phyloP scores from a whole-genome alignment of 768 basidiomycete species.

The Tricholoma flavovirens region DNA sequence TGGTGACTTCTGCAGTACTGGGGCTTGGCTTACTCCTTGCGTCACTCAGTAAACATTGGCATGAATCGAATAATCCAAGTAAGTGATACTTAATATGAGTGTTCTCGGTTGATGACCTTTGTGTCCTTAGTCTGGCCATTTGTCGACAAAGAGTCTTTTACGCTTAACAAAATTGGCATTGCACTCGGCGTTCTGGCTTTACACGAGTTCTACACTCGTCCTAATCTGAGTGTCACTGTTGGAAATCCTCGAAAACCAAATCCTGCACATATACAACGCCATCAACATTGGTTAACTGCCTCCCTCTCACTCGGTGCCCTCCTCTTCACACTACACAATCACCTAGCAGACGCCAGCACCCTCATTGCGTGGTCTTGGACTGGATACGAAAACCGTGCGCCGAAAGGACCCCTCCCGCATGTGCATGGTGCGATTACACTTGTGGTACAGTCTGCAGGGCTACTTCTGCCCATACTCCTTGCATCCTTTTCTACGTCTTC shows the following conservation, averaged over 20 bases:
- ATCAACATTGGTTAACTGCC: constrained; percentile 16
- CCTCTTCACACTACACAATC: constrained; percentile 66
- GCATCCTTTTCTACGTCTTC: constrained; percentile 19
- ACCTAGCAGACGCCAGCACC: constrained; percentile 71
- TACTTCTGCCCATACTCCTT: constrained; percentile 33
- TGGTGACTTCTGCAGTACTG: constrained; percentile 38
- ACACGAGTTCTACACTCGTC: constrained; percentile 46
- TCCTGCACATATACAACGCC: background rate
- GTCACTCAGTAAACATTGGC: constrained; percentile 67
- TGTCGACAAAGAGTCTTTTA: constrained; percentile 56
- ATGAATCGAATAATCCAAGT: constrained; percentile 81
- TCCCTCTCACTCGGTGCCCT: constrained; percentile 62
- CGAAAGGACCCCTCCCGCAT: constrained; percentile 68
- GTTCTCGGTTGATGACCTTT: background rate
- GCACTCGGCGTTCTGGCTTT: constrained; percentile 52
- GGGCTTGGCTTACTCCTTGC: constrained; percentile 62
- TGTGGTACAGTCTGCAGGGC: constrained; percentile 52
- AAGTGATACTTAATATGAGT: constrained; percentile 4
- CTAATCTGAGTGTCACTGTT: constrained; percentile 1
- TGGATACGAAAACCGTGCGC: constrained; percentile 59
- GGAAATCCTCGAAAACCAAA: background rate
- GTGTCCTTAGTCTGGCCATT: constrained; percentile 66
- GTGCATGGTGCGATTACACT: constrained; percentile 67
- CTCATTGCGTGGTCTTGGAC: constrained; percentile 88
- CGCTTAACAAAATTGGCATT: constrained; percentile 67